Evolutionary conservation across 2,329 filamentous ascomycete genomes (phyloP), one percentile per base, ranked within the genome.

Genomic region (Botryotinia calthae): DNA sequence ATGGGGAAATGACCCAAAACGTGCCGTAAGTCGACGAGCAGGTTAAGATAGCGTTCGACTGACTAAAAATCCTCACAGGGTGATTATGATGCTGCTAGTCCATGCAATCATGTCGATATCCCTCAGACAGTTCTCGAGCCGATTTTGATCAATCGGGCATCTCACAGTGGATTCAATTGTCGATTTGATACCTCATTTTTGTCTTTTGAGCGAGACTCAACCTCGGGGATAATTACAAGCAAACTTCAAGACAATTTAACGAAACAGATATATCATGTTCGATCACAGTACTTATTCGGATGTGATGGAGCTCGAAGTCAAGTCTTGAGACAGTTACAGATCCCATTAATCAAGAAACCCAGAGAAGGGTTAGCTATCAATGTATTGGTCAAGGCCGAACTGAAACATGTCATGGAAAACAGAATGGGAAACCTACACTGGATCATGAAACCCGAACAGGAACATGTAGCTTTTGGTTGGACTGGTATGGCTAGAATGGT

Each of bases 401-500:
- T 90, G 42, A 80, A 81, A 5, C 83, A 87, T 73, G 78, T 86
- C 18, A 82, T 88, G 46, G 79, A 85, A 70, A 80, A 84, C 68
- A 83, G 88, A 0, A 83, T 82, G 42, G 89, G 88, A 0, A 90
- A 89, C 76, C 81, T 91, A 28, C 88, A 91, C 78, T 90, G 87
- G 85, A 82, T 89, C 1, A 82, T 90, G 77, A 84, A 86, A 74
- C 88, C 89, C 0, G 85, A 88, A 72, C 79, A 79, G 3, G 84
- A 88, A 70, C 81, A 85, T 70, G 85, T 86, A 0, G 81, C 82
- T 0, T 89, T 86, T 80, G 87, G 83, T 0, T 87, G 85, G 84
- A 81, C 82, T 46, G 81, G 79, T 4, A 80, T 88, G 75, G 82
- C 85, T 3, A 82, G 89, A 37, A 90, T 91, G 88, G 87, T 91